Evolutionary conservation across 495 filamentous ascomycete species (phyloP), one percentile per base, ranked within the genome.

Genomic region (Hypoxylon lenormandii): DNA sequence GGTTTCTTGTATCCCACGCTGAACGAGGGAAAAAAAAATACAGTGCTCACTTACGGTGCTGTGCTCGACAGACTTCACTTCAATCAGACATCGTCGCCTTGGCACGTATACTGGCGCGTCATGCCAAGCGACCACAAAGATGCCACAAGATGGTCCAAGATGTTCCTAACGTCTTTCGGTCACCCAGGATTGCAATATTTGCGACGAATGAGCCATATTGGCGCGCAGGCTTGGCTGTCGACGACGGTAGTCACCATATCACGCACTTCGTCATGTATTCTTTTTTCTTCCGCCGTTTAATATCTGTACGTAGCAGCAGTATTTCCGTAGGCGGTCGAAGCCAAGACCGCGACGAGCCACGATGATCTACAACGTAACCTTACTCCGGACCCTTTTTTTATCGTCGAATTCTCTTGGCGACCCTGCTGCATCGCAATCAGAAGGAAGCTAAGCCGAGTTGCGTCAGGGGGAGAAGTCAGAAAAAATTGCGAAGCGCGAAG

Each of bases 151-250:
- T 49, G 33, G 7, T 6, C 42, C 16, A 45, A 8, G 30, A 33
- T 3, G 38, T 15, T 5, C 23, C 23, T 26, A 26, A 26, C 23
- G 23, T 52, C 30, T 15, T 28, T 59, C 38, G 51, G 62, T 48
- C 51, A 46, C 30, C 49, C 47, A 67, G 63, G 59, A 67, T 60
- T 55, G 57, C 49, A 48, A 33, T 60, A 58, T 72, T 66, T 65
- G 49, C 63, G 60, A 73, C 70, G 80, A 74, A 75, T 74, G 73
- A 78, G 73, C 75, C 76, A 74, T 80, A 70, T 74, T 74, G 66
- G 65, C 48, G 36, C 59, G 33, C 50, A 63, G 59, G 49, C 66
- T 60, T 61, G 56, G 61, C 67, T 57, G 49, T 53, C 21, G 21
- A 21, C 28, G 11, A 38, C 50, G 49, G 59, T 69, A 21, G 28